phyloP scores from a whole-genome alignment of 345 rosid genomes.

The Euphorbia peplus region DNA sequence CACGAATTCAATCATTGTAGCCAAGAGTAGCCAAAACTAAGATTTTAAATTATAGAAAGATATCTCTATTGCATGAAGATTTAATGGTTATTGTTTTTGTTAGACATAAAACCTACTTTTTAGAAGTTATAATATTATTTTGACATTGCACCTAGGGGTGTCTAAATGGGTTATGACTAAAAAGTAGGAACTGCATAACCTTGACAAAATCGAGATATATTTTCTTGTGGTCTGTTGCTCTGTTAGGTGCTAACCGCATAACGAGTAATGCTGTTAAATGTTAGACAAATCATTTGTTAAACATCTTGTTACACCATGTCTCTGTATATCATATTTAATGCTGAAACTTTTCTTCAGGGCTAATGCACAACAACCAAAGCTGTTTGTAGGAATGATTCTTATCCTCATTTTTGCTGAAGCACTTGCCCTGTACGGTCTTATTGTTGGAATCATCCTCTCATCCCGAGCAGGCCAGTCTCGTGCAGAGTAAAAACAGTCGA shows the following conservation, averaged over 20 bases:
- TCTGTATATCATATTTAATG: not conserved
- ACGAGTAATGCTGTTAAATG: not conserved
- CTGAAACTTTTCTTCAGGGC: slow-evolving; percentile 46
- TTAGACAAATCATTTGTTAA: not conserved
- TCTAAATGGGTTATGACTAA: too few species aligned
- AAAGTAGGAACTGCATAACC: too few species aligned
- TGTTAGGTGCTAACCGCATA: not conserved
- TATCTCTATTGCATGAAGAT: not conserved
- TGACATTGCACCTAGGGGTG: not conserved
- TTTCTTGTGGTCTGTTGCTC: not conserved
- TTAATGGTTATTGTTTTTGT: not conserved
- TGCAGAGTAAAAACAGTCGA: slow-evolving; percentile 49
- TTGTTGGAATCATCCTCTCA: slow-evolving; percentile 86
- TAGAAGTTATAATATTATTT: not conserved
- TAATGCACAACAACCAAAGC: slow-evolving; percentile 88
- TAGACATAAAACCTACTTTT: not conserved
- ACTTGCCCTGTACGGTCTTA: slow-evolving; percentile 78
- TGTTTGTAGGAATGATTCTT: slow-evolving; percentile 88
- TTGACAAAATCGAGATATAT: too few species aligned
- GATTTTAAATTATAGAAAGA: not conserved
- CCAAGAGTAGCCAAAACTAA: too few species aligned
- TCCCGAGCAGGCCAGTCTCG: slow-evolving; percentile 93
- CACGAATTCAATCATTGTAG: too few species aligned
- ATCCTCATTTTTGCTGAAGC: slow-evolving; percentile 92
- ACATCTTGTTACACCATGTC: not conserved